Evolutionary conservation across 2,329 filamentous ascomycete genomes (phyloP), one percentile per base, ranked within the genome.

Genomic region (Pseudocercospora cruenta): DNA sequence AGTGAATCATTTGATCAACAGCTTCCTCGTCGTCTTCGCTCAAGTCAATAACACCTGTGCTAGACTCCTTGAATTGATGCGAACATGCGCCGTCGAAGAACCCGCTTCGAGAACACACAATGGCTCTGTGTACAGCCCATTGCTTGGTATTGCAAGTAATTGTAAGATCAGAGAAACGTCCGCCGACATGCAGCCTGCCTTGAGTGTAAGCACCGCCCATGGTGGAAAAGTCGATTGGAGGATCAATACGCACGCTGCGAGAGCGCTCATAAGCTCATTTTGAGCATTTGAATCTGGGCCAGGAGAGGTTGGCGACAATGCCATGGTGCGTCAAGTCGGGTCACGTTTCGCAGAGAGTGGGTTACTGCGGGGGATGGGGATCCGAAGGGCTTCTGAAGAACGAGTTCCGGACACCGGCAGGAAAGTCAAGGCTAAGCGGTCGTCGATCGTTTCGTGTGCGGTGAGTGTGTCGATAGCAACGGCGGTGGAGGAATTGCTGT

Each of bases 91-190:
- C 77, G 64, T 79, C 77, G 72, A 79, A 79, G 74, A 84, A 84
- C 22, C 77, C 78, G 43, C 81, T 82, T 57, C 82, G 76, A 43
- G 82, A 82, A 73, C 82, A 83, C 57, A 84, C 73, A 51, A 84
- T 80, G 5, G 80, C 81, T 69, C 80, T 79, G 71, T 84, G 82
- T 10, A 83, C 82, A 28, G 74, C 75, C 76, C 82, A 84, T 77
- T 78, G 79, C 75, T 78, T 78, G 65, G 74, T 72, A 65, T 81
- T 80, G 76, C 80, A 83, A 59, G 76, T 76, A 72, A 84, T 78
- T 58, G 80, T 83, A 68, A 84, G 77, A 74, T 84, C 82, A 63
- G 81, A 82, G 72, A 82, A 84, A 70, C 77, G 78, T 28, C 77
- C 77, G 51, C 72, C 74, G 51, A 78, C 65, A 64, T 78, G 73